phyloP scores from a whole-genome alignment of 345 rosid species.

The Bretschneidera sinensis region DNA sequence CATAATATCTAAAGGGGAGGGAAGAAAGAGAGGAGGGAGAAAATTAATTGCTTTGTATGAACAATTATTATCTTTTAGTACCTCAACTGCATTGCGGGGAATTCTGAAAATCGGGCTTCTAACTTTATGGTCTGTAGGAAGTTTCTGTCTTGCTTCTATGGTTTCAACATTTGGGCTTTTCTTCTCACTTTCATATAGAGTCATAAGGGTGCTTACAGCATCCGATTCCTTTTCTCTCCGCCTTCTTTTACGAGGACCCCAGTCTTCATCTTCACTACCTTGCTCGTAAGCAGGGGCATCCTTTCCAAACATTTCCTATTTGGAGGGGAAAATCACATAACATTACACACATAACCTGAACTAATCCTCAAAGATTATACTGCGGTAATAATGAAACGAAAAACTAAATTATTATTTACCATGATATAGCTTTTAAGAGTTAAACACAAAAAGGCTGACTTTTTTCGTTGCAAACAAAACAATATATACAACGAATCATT shows the following conservation, averaged over 20 bases:
- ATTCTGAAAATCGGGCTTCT: constrained; percentile 60
- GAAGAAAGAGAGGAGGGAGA: constrained; percentile 3
- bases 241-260: constrained; percentile 89
- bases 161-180: constrained; percentile 29
- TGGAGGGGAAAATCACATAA: constrained; percentile 10
- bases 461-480: not conserved
- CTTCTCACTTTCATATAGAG: constrained; percentile 54
- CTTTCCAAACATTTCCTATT: constrained; percentile 96
- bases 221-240: constrained; percentile 76
- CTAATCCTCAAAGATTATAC: no score
- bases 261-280: constrained; percentile 95
- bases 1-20: not conserved
- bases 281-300: constrained; percentile 67
- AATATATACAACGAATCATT: not conserved
- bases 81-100: constrained; percentile 83
- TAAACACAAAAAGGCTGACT: not conserved
- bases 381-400: not conserved
- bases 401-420: not conserved
- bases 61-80: constrained; percentile 16
- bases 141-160: constrained; percentile 28
- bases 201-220: constrained; percentile 64
- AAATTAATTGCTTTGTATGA: not conserved
- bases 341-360: not conserved
- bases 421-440: not conserved
- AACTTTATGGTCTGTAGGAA: constrained; percentile 38